Base-by-base conservation (phyloP, 148 eudicot species). In the Spergularia bocconei region DNA sequence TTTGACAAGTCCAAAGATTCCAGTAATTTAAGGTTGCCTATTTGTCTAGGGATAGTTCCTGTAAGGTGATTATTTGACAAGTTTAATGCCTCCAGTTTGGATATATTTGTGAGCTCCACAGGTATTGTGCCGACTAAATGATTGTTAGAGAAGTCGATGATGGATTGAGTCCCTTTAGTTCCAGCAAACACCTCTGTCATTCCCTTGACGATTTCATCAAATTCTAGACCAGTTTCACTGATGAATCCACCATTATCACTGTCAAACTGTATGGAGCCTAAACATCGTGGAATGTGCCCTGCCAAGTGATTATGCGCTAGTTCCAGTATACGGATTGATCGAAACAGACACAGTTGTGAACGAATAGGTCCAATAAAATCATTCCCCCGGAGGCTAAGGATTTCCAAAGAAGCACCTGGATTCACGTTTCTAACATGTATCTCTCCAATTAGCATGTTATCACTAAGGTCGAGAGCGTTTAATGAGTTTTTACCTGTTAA, bases 61-160 rank as follows among this genome's bases (percentile, higher is more conserved):
- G 68, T 72, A 16, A 78, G 48, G 20, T 67, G 74, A 57, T 82
- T 82, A 19, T 75, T 10, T 13, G 85, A 75, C 29, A 82, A 54
- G 75, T 77, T 76, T 29, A 73, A 59, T 48, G 72, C 81, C 9
- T 17, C 13, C 19, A 78, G 13, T 66, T 29, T 15, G 7, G 71
- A 20, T 50, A 71, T 29, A 11, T 72, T 77, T 14, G 83, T 79
- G 36, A 89, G 73, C 70, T 74, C 82, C 19, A 62, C 39, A 4
- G 89, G 88, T 53, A 88, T 82, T 20, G 68, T 56, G 1, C 89
- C 88, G 11, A 20, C 39, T 4, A 87, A 70, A 14, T 74, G 52
- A 69, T 89, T 89, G 59, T 73, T 29, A 0, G 87, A 89, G 33
- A 89, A 86, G 60, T 84, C 90, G 15, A 82, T 67, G 25, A 67